Evolutionary conservation across 805 yeast genomes (phyloP).

Genomic region (Myxozyma neotropica): DNA sequence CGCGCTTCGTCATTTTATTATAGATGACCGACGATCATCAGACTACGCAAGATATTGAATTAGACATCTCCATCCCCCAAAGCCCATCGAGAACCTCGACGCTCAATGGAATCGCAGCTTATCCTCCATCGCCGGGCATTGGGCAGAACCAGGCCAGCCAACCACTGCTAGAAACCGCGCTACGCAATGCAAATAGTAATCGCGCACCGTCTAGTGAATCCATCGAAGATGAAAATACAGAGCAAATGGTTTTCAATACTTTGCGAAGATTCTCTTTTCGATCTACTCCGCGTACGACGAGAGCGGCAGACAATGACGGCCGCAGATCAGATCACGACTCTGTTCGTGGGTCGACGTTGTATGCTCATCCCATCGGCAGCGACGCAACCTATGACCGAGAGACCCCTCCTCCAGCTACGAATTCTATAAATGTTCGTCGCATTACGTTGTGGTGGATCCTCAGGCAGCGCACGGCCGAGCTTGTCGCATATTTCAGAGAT

Average conservation of each 20-base stretch:
- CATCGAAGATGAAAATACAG: not conserved
- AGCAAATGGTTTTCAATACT: not conserved
- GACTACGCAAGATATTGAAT: not conserved
- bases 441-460: not conserved
- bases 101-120: not conserved
- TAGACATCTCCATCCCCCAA: not conserved
- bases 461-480: not conserved
- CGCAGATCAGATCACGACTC: too few relatives aligned
- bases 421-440: not conserved
- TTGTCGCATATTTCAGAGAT: not conserved
- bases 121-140: not conserved
- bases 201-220: not conserved
- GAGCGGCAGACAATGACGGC: too few relatives aligned
- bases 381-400: not conserved
- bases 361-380: too few relatives aligned
- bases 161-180: not conserved
- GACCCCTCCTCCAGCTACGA: not conserved
- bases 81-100: not conserved
- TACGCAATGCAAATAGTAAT: not conserved
- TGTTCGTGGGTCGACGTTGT: too few relatives aligned
- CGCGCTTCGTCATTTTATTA: not conserved
- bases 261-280: not conserved
- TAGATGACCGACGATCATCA: conserved; percentile 6
- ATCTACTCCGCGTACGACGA: too few relatives aligned
- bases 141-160: not conserved